Evolutionary conservation across 495 filamentous ascomycete species (phyloP).

Genomic region (Evernia prunastri): DNA sequence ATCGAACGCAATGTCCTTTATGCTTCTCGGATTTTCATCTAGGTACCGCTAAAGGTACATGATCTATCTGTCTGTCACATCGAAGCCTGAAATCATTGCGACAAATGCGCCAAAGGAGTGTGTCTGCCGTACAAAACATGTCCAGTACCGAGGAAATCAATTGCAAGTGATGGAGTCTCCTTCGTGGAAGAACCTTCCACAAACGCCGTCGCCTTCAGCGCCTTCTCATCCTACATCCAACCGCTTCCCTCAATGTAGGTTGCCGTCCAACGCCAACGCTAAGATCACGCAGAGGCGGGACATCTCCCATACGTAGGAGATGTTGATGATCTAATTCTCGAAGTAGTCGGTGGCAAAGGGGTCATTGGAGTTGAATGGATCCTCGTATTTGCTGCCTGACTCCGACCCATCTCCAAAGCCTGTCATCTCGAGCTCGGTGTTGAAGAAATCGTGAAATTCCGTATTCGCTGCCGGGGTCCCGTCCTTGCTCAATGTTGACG

Average conservation of each 20-base stretch:
- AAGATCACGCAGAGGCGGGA: background rate
- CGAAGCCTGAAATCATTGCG: background rate
- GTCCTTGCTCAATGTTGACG: background rate
- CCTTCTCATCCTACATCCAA: conserved; percentile 2
- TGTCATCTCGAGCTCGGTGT: conserved; percentile 13
- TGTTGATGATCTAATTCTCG: background rate
- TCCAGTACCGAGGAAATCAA: background rate
- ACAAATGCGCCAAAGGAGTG: background rate
- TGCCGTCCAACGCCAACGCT: conserved; percentile 17
- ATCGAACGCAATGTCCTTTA: background rate
- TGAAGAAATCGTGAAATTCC: conserved; percentile 9
- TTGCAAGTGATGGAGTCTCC: background rate
- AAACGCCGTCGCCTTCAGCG: background rate
- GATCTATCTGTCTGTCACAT: background rate
- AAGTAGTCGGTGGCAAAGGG: conserved; percentile 3
- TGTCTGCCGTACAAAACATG: background rate
- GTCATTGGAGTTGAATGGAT: background rate
- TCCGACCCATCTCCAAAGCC: background rate
- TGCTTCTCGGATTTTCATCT: conserved; percentile 12
- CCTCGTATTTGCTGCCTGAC: background rate
- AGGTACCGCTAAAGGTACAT: conserved; percentile 13
- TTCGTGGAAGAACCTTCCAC: background rate
- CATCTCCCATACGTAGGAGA: background rate
- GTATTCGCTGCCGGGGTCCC: background rate
- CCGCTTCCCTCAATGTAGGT: background rate